Percentiles rank a stretch among this genome's conserved stretches.
These are phyloP conservation scores for Metschnikowia santaceciliae DNA, from an alignment of 805 yeast genomes.

Conservation along the genomic window DNA sequence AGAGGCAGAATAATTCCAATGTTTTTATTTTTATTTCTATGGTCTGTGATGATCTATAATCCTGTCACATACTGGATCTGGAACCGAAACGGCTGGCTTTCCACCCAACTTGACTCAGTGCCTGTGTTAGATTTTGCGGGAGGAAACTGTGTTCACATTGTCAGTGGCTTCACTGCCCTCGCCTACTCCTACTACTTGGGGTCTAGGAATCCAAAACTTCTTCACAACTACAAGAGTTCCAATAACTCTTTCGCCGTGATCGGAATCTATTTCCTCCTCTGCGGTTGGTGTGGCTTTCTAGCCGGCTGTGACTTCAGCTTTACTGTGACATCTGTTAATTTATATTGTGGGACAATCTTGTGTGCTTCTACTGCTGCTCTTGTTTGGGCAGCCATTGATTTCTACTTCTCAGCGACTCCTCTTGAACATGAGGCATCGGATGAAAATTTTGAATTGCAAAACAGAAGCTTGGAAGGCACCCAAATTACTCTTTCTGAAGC, in stretches of 20 bases:
- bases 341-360: constrained; percentile 30
- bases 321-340: constrained; percentile 28
- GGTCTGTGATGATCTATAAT: constrained; percentile 40
- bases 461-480: background rate
- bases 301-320: constrained; percentile 43
- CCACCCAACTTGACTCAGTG: constrained; percentile 25
- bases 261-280: constrained; percentile 23
- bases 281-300: constrained; percentile 43
- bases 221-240: constrained; percentile 34
- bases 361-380: constrained; percentile 34
- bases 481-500: background rate
- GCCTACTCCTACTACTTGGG: constrained; percentile 43
- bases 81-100: constrained; percentile 42
- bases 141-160: constrained; percentile 42
- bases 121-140: constrained; percentile 46
- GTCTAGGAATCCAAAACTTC: constrained; percentile 37
- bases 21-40: constrained; percentile 35
- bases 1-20: constrained; percentile 41
- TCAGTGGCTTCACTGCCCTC: constrained; percentile 43
- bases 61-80: constrained; percentile 46
- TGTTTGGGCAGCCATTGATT: constrained; percentile 37
- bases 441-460: constrained; percentile 2
- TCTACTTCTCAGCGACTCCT: constrained; percentile 36
- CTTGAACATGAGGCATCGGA: constrained; percentile 21
- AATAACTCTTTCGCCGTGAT: constrained; percentile 31